These are phyloP conservation scores for Torulaspora microellipsoides DNA, from an alignment of 805 yeast species.

Conservation along the genomic window DNA sequence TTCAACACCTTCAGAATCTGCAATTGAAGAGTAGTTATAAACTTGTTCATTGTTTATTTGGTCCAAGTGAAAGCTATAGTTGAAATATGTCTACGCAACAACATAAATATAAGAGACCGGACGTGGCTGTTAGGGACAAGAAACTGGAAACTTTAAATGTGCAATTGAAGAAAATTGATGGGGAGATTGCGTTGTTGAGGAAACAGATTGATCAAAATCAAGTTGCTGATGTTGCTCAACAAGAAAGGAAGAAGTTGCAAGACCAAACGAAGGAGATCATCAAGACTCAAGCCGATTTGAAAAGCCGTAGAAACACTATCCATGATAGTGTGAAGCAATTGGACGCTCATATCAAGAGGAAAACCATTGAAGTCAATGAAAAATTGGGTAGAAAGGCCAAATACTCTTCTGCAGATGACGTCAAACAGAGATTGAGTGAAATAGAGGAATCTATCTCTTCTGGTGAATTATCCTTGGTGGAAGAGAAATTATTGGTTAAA, in stretches of 20 bases:
- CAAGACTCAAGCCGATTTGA: constrained; percentile 45
- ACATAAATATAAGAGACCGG: constrained; percentile 61
- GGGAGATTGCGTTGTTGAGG: constrained; percentile 46
- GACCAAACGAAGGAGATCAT: constrained; percentile 44
- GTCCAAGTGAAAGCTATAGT: no score
- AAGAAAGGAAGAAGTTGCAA: constrained; percentile 51
- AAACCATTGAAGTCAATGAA: constrained; percentile 67
- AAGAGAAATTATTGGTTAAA: constrained; percentile 79
- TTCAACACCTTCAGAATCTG: no score
- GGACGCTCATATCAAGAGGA: constrained; percentile 69
- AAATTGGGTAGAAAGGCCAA: constrained; percentile 39
- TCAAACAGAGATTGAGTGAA: constrained; percentile 57
- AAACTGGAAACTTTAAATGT: constrained; percentile 50
- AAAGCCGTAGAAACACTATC: constrained; percentile 42
- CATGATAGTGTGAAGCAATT: constrained; percentile 64
- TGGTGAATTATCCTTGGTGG: constrained; percentile 81
- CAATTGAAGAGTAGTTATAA: no score
- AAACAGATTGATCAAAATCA: constrained; percentile 50
- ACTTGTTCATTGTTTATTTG: no score
- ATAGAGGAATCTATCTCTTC: constrained; percentile 72
- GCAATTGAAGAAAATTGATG: constrained; percentile 61
- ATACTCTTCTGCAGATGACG: constrained; percentile 64
- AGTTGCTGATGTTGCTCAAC: constrained; percentile 44
- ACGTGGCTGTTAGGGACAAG: constrained; percentile 57
- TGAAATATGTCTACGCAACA: constrained; percentile 1